Percentiles rank a stretch among this genome's conserved stretches.
Evolutionary conservation across 2,329 filamentous ascomycete genomes (phyloP).

Genomic region (Apiospora saccharicola): DNA sequence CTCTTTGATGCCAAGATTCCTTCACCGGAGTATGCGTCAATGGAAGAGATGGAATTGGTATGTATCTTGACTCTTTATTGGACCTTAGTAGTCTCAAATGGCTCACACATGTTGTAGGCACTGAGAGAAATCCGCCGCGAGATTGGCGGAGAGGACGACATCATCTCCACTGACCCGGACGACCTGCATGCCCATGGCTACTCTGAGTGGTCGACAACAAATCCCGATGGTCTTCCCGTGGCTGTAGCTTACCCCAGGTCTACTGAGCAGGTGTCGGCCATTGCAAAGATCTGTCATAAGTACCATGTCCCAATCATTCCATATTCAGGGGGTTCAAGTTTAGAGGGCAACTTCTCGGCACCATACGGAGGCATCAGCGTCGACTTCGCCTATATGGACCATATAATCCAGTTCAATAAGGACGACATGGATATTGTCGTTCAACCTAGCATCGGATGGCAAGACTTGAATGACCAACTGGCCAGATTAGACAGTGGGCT

Average conservation of each 20-base stretch:
- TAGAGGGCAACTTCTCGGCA: slow-evolving; percentile 91
- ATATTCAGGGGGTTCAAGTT: slow-evolving; percentile 84
- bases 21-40: slow-evolving; percentile 52
- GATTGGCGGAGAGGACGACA: slow-evolving; percentile 54
- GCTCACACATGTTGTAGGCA: slow-evolving; percentile 49
- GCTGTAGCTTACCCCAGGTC: slow-evolving; percentile 70
- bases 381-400: slow-evolving; percentile 88
- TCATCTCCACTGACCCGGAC: slow-evolving; percentile 69
- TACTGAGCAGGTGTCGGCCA: slow-evolving; percentile 65
- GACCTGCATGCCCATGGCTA: slow-evolving; percentile 70
- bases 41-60: slow-evolving; percentile 59
- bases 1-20: slow-evolving; percentile 40
- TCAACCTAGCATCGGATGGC: slow-evolving; percentile 92
- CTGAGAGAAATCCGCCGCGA: slow-evolving; percentile 60
- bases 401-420: slow-evolving; percentile 79
- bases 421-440: slow-evolving; percentile 94
- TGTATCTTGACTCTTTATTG: slow-evolving; percentile 31
- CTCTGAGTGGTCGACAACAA: slow-evolving; percentile 71
- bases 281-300: slow-evolving; percentile 76
- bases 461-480: slow-evolving; percentile 78
- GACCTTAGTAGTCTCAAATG: background rate
- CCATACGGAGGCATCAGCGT: slow-evolving; percentile 88
- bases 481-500: slow-evolving; percentile 76
- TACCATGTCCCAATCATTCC: slow-evolving; percentile 85
- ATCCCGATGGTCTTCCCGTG: slow-evolving; percentile 66